Conservation (phyloP, 2,329 filamentous ascomycete species). For the Ascomycota sp. region DNA sequence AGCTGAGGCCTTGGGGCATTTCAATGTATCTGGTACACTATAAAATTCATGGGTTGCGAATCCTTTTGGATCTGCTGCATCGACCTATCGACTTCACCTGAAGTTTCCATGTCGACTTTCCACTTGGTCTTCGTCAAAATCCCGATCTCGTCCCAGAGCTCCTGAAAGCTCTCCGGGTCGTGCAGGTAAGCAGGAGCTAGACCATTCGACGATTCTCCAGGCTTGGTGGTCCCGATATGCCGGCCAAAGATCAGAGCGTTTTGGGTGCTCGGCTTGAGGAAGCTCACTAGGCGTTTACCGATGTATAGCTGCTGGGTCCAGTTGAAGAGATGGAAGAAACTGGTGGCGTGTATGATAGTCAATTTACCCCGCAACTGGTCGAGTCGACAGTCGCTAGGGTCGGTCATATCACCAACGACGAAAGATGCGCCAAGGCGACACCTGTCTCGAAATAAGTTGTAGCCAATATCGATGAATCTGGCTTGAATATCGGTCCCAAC, state of each 20-base stretch:
- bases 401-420: slow-evolving; percentile 26
- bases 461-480: slow-evolving; percentile 33
- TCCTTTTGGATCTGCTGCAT: slow-evolving; percentile 8
- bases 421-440: slow-evolving; percentile 23
- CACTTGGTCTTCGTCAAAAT: slow-evolving; percentile 24
- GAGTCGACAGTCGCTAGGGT: slow-evolving; percentile 15
- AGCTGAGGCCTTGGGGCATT: too few relatives aligned
- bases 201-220: slow-evolving; percentile 5
- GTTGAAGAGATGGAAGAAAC: slow-evolving; percentile 27
- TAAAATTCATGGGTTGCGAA: slow-evolving; percentile 12
- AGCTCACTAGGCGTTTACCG: slow-evolving; percentile 20
- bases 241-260: slow-evolving; percentile 27
- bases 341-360: slow-evolving; percentile 25
- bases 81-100: slow-evolving; percentile 5
- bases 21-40: slow-evolving; percentile 12
- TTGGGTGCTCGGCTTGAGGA: slow-evolving; percentile 20
- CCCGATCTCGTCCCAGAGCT: slow-evolving; percentile 31
- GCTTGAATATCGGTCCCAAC: slow-evolving; percentile 25
- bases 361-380: slow-evolving; percentile 16
- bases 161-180: slow-evolving; percentile 25
- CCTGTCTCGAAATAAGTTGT: slow-evolving; percentile 40
- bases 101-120: slow-evolving; percentile 20
- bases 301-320: slow-evolving; percentile 24
- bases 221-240: slow-evolving; percentile 20
- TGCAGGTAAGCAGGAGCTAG: slow-evolving; percentile 20